Base-by-base conservation (phyloP, 306 rosid genomes). In the Crataegus laevigata region DNA sequence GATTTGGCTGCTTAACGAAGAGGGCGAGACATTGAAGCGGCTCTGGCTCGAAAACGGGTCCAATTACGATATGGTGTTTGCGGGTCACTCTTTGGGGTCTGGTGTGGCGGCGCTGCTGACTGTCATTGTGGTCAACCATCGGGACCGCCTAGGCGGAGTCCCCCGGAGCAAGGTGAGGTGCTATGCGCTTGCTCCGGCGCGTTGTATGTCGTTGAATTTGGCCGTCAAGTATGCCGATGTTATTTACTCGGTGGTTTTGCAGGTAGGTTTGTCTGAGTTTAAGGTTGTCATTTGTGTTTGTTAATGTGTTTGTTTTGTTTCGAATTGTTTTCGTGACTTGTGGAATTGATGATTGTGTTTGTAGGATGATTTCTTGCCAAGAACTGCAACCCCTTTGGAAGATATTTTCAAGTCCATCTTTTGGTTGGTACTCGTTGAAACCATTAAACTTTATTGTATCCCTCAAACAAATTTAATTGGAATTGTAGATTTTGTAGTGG, bases 191-290 rank as follows among this genome's bases (percentile, higher is more conserved):
- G 96, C 98, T 24, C 98, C 98, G 19, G 97, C 98, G 0, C 79
- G 98, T 81, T 91, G 98, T 73, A 85, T 91, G 97, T 94, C 98
- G 8, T 89, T 94, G 70, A 94, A 94, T 83, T 82, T 94, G 86
- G 98, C 98, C 1, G 98, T 94, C 40, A 90, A 91, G 82, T 94
- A 94, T 69, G 97, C 97, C n/a, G 91, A 94, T 80, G 89, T 91
- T 24, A 85, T 94, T 17, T 83, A 90, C 32, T 94, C 98, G 1
- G 61, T 94, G 12, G 82, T 94, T 6, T 74, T 94, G 88, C 98
- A 94, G 98, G 98, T 77, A 58, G 32, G 18, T 64, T 11, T 58
- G 52, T 3, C 36, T 55, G 18, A 42, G 65, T 38, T 50, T 25
- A 15, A 47, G 17, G 7, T 38, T 67, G 22, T 21, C 6, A 22